A percentile compares a stretch with the other conserved stretches of the same genome.
phyloP scores from a whole-genome alignment of 306 rosid species.

The Lablab purpureus region DNA sequence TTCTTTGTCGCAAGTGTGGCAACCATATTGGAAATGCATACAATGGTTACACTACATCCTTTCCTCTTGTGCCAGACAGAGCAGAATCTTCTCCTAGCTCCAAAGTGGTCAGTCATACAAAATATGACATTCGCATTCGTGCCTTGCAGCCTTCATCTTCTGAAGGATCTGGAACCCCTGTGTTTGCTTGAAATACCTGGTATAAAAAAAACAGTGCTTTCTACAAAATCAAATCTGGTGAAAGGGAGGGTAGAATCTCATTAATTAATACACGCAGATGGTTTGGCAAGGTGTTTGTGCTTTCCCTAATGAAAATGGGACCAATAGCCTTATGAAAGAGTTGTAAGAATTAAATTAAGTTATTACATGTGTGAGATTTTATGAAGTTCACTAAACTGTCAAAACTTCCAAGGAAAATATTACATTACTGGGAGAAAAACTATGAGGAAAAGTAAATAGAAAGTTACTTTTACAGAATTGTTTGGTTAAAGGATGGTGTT shows the following conservation, averaged over 20 bases:
- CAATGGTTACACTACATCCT: constrained; percentile 56
- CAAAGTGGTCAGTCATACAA: constrained; percentile 52
- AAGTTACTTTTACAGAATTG: constrained; percentile 10
- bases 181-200: constrained; percentile 47
- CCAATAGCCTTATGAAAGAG: constrained; percentile 14
- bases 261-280: constrained; percentile 32
- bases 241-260: constrained; percentile 24
- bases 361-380: constrained; percentile 28
- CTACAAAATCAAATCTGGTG: constrained; percentile 32
- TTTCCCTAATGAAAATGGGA: constrained; percentile 40
- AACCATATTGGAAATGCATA: constrained; percentile 77
- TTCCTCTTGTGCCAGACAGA: constrained; percentile 56
- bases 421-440: constrained; percentile 17
- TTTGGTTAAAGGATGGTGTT: constrained; percentile 30
- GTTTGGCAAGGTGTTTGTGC: constrained; percentile 37
- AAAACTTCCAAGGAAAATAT: not conserved
- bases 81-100: constrained; percentile 57
- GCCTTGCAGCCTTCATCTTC: constrained; percentile 87
- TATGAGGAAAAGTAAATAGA: not conserved
- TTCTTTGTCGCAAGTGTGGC: constrained; percentile 92
- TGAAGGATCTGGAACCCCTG: constrained; percentile 57
- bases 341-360: constrained; percentile 38
- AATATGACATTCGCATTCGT: constrained; percentile 78
- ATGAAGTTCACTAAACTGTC: constrained; percentile 12
- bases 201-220: constrained; percentile 35